Evolutionary conservation across 768 basidiomycete species (phyloP), one percentile per base, ranked within the genome.

Genomic region (Boletus fagicola): DNA sequence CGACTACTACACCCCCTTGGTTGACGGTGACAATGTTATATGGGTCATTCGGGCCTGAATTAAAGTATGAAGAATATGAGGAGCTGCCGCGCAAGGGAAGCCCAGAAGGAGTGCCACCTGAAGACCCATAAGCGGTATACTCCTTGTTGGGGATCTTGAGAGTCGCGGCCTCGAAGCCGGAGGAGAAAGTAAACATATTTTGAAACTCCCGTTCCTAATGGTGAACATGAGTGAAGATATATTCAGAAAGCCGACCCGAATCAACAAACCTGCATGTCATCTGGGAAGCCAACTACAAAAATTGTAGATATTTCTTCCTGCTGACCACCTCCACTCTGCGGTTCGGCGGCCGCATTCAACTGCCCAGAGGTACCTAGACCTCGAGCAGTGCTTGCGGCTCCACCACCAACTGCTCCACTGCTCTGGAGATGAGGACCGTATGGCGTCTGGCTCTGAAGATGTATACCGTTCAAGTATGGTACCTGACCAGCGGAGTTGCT

Each of bases 281-380:
- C 97, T 4, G 97, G 97, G 71, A 99, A 99, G 0, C 97, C 97
- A 28, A 98, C 96, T 4, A 99, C 95, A 61, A 99, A 99, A 61
- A 97, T 95, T 6, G 94, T 97, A 12, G 90, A 94, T 47, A 97
- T 97, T 66, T 96, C 94, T 72, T 97, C 95, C 56, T 84, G 83
- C 39, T 75, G 68, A 45, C 64, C 65, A 45, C 51, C 58, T 12
- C 66, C 70, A 36, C 53, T 47, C 30, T 69, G 71, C 0, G 64
- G 42, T 39, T 72, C 71, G 5, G 49, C 35, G 20, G 39, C 22
- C 5, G 44, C 39, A 62, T 63, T 77, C 53, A 68, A 49, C 61
- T 72, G 73, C 49, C 63, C 61, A 28, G 67, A 65, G 53, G 70
- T 61, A 26, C 65, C 63, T 16, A 76, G 51, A 43, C 71, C 74